These are phyloP conservation scores for Cladosporium sp. DNA, from an alignment of 2,329 filamentous ascomycete species.

Conservation along the genomic window DNA sequence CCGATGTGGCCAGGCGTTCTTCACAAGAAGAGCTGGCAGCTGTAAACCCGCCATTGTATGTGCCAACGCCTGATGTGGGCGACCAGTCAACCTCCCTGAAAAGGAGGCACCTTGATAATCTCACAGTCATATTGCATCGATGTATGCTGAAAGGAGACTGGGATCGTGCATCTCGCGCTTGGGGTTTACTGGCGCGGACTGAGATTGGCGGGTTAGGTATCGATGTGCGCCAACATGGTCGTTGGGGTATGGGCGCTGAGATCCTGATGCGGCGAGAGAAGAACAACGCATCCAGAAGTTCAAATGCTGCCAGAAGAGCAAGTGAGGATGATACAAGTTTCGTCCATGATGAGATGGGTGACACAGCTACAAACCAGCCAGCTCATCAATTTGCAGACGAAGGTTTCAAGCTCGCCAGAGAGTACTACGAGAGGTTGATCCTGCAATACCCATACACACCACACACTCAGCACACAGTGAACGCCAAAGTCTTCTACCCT, in stretches of 20 bases:
- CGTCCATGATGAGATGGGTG: background rate
- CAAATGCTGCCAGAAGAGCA: background rate
- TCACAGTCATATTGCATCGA: constrained; percentile 67
- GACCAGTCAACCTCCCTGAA: constrained; percentile 33
- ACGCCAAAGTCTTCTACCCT: constrained; percentile 73
- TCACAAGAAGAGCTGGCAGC: constrained; percentile 39
- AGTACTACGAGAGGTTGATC: constrained; percentile 75
- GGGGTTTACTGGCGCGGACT: constrained; percentile 66
- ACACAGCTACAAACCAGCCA: constrained; percentile 11
- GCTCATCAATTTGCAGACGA: constrained; percentile 20
- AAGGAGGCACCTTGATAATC: constrained; percentile 58
- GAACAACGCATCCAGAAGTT: background rate
- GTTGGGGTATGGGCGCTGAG: constrained; percentile 84
- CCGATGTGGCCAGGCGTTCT: constrained; percentile 16
- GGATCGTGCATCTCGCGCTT: constrained; percentile 66
- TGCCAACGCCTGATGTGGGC: constrained; percentile 19
- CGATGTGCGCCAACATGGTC: constrained; percentile 64
- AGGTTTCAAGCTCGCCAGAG: constrained; percentile 55
- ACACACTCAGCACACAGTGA: constrained; percentile 54
- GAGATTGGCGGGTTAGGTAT: constrained; percentile 54
- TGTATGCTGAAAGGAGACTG: constrained; percentile 70
- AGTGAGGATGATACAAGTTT: background rate
- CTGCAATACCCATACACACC: constrained; percentile 70
- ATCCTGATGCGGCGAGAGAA: constrained; percentile 61
- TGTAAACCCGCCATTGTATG: constrained; percentile 40